A percentile compares a stretch with the other conserved stretches of the same genome.
These are phyloP conservation scores for Physcia stellaris DNA, from an alignment of 495 filamentous ascomycete genomes.

Conservation along the genomic window DNA sequence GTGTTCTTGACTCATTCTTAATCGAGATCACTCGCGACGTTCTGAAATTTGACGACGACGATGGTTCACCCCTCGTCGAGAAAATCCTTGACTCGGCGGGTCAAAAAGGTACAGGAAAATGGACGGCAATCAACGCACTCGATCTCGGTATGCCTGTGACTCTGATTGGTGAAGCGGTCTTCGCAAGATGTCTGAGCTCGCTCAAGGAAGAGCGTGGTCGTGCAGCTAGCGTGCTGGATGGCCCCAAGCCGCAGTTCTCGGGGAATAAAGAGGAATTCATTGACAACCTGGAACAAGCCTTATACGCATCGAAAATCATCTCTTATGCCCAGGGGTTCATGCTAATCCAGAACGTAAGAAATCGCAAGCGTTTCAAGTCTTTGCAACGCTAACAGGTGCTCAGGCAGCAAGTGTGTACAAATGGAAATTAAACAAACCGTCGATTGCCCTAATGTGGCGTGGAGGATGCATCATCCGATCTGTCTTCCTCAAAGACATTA, in stretches of 20 bases:
- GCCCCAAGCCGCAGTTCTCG: slow-evolving; percentile 64
- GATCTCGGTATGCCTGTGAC: slow-evolving; percentile 99
- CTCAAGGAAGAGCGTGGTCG: slow-evolving; percentile 86
- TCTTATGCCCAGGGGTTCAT: slow-evolving; percentile 99
- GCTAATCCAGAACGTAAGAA: slow-evolving; percentile 92
- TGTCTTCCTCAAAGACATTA: slow-evolving; percentile 99
- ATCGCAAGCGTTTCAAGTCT: neutral
- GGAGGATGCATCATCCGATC: slow-evolving; percentile 99
- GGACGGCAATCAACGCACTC: slow-evolving; percentile 97
- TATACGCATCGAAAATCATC: slow-evolving; percentile 99
- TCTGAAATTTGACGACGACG: slow-evolving; percentile 92
- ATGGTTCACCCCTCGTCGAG: slow-evolving; percentile 80
- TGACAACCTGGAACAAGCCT: slow-evolving; percentile 92
- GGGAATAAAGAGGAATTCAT: slow-evolving; percentile 89
- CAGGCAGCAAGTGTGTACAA: slow-evolving; percentile 86
- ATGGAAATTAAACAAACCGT: slow-evolving; percentile 99
- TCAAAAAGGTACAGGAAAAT: slow-evolving; percentile 99
- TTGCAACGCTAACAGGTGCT: slow-evolving; percentile 15
- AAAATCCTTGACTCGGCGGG: slow-evolving; percentile 98
- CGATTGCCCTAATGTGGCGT: slow-evolving; percentile 99
- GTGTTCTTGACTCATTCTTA: slow-evolving; percentile 96
- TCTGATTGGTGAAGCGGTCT: slow-evolving; percentile 92
- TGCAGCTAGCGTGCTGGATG: slow-evolving; percentile 65
- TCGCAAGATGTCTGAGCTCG: slow-evolving; percentile 83
- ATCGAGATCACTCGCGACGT: slow-evolving; percentile 98